phyloP scores from a whole-genome alignment of 495 filamentous ascomycete species.

The Platismatia glauca region DNA sequence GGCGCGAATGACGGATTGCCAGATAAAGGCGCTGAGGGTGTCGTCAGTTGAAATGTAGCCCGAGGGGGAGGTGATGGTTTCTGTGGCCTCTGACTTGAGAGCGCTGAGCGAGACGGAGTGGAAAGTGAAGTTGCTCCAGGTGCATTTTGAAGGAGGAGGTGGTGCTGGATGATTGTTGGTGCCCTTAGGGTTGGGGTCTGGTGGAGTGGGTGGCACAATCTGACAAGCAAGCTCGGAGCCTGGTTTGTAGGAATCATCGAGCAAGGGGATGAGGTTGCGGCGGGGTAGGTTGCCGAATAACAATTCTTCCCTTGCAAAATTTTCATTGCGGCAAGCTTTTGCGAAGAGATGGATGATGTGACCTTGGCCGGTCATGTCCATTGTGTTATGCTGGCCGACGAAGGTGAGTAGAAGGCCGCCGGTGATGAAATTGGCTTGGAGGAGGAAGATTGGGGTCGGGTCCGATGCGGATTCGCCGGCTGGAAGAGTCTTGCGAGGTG shows the following conservation, averaged over 20 bases:
- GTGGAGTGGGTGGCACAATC: constrained; percentile 23
- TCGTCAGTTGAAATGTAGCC: constrained; percentile 41
- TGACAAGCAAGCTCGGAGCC: constrained; percentile 30
- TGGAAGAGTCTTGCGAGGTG: constrained; percentile 40
- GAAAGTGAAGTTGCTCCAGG: constrained; percentile 41
- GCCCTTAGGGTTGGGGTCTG: constrained; percentile 7
- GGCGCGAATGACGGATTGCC: constrained; percentile 39
- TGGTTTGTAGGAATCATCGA: constrained; percentile 31
- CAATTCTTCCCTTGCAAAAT: constrained; percentile 39
- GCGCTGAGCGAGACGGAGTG: constrained; percentile 24
- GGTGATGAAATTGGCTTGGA: constrained; percentile 46
- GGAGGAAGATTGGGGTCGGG: constrained; percentile 36
- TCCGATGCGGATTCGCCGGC: constrained; percentile 21
- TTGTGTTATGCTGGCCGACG: constrained; percentile 39
- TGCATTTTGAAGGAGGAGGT: constrained; percentile 23
- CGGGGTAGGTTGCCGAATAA: constrained; percentile 37
- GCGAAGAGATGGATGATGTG: constrained; percentile 42
- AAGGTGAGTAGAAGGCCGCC: constrained; percentile 44
- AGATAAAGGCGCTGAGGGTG: constrained; percentile 44
- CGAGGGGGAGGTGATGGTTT: constrained; percentile 20
- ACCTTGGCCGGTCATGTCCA: constrained; percentile 48
- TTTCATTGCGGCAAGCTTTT: constrained; percentile 42
- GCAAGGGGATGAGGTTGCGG: constrained; percentile 33
- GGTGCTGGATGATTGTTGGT: constrained; percentile 6
- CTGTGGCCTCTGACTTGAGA: constrained; percentile 36